phyloP scores from a whole-genome alignment of 805 yeast species.

The Kuraishia piskuri region DNA sequence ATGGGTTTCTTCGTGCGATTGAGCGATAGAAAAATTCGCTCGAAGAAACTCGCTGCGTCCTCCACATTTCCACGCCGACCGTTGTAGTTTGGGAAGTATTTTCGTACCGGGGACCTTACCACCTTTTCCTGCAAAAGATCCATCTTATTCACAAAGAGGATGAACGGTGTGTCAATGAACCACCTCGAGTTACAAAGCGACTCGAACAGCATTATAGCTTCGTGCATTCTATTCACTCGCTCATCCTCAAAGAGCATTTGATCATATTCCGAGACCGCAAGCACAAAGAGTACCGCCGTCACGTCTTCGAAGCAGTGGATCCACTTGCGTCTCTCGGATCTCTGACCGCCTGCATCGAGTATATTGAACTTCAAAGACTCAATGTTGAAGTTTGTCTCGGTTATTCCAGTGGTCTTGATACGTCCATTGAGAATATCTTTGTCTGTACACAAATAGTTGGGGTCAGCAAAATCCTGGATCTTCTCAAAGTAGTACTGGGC shows the following conservation, averaged over 20 bases:
- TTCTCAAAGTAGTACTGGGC: conserved; percentile 76
- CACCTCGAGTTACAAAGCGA: conserved; percentile 77
- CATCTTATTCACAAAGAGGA: conserved; percentile 80
- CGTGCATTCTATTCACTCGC: conserved; percentile 83
- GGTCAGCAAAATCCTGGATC: conserved; percentile 54
- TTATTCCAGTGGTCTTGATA: conserved; percentile 92
- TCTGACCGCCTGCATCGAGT: conserved; percentile 94
- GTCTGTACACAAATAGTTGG: conserved; percentile 62
- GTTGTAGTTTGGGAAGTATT: conserved; percentile 70
- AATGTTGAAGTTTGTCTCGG: conserved; percentile 73
- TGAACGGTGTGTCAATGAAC: conserved; percentile 82
- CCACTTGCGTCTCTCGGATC: conserved; percentile 90
- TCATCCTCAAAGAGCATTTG: conserved; percentile 88
- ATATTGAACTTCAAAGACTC: conserved; percentile 61
- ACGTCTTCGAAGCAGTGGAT: conserved; percentile 89
- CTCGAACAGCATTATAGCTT: conserved; percentile 77
- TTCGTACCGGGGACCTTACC: conserved; percentile 50
- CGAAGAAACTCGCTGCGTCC: conserved; percentile 66
- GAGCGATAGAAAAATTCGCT: conserved; percentile 50
- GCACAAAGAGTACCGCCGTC: conserved; percentile 79
- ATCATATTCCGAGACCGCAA: conserved; percentile 89
- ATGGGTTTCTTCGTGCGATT: conserved; percentile 65
- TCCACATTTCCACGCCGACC: conserved; percentile 59
- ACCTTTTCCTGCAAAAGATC: conserved; percentile 76
- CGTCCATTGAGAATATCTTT: conserved; percentile 84